These are phyloP conservation scores for Nigrospora oryzae DNA, from an alignment of 2,329 filamentous ascomycete species.

Conservation along the genomic window DNA sequence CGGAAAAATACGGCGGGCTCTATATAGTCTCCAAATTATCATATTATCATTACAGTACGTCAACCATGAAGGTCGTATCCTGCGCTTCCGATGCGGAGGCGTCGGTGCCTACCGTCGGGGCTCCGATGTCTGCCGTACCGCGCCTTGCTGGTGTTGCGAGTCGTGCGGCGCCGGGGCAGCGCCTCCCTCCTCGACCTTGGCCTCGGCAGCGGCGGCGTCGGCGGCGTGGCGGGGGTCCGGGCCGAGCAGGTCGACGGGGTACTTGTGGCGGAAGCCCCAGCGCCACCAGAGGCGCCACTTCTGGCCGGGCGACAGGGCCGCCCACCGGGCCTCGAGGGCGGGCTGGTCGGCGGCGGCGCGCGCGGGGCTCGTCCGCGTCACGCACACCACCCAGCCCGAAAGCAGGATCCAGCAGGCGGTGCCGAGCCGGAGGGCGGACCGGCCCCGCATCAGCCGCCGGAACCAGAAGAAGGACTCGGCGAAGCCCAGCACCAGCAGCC, in stretches of 20 bases:
- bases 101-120: no score
- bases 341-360: not conserved
- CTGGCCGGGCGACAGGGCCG: not conserved
- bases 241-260: not conserved
- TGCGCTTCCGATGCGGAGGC: no score
- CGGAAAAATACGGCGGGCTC: no score
- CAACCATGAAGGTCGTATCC: no score
- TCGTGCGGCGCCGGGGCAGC: no score
- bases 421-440: not conserved
- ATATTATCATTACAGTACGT: no score
- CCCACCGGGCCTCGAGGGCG: not conserved
- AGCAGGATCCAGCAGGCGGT: not conserved
- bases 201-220: not conserved
- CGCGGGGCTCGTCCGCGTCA: not conserved
- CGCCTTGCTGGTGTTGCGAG: no score
- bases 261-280: slow-evolving; percentile 1
- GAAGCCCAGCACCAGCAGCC: not conserved
- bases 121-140: no score
- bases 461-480: slow-evolving; percentile 1
- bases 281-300: not conserved
- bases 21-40: no score
- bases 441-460: not conserved
- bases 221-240: not conserved
- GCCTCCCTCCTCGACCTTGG: not conserved
- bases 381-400: not conserved